phyloP scores from a whole-genome alignment of 1,284 basidiomycete genomes.

The Pascua sp. region DNA sequence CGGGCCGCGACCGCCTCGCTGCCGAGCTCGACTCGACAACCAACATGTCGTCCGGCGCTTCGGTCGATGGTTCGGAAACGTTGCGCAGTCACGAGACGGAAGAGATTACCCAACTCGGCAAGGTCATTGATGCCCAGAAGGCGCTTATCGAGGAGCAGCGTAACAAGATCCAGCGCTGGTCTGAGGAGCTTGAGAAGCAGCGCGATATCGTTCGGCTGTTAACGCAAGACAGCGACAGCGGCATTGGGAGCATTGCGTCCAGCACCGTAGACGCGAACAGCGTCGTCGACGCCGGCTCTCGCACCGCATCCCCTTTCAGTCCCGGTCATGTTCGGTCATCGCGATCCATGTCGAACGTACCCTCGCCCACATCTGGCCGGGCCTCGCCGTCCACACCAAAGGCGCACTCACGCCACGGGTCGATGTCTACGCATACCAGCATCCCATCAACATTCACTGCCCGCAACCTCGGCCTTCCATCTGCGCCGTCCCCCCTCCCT shows the following conservation, averaged over 20 bases:
- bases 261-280: neutral
- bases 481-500: slow-evolving; percentile 35
- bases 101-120: slow-evolving; percentile 42
- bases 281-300: neutral
- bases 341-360: slow-evolving; percentile 1
- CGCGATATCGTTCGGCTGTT: slow-evolving; percentile 40
- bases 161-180: slow-evolving; percentile 44
- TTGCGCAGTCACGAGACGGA: slow-evolving; percentile 20
- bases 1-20: slow-evolving; percentile 12
- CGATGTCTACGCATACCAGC: neutral
- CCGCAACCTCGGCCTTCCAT: slow-evolving; percentile 33
- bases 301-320: neutral
- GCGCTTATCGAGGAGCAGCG: slow-evolving; percentile 43
- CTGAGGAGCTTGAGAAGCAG: slow-evolving; percentile 44
- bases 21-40: slow-evolving; percentile 5
- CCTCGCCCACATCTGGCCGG: neutral
- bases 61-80: slow-evolving; percentile 4
- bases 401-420: neutral
- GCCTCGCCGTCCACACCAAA: neutral
- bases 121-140: slow-evolving; percentile 43
- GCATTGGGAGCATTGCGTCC: neutral
- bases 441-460: slow-evolving; percentile 36
- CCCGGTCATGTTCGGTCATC: slow-evolving; percentile 3
- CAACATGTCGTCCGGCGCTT: slow-evolving; percentile 1
- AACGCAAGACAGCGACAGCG: slow-evolving; percentile 10